phyloP scores from a whole-genome alignment of 176 grass and related monocot genomes.

The Triticum dicoccoides region DNA sequence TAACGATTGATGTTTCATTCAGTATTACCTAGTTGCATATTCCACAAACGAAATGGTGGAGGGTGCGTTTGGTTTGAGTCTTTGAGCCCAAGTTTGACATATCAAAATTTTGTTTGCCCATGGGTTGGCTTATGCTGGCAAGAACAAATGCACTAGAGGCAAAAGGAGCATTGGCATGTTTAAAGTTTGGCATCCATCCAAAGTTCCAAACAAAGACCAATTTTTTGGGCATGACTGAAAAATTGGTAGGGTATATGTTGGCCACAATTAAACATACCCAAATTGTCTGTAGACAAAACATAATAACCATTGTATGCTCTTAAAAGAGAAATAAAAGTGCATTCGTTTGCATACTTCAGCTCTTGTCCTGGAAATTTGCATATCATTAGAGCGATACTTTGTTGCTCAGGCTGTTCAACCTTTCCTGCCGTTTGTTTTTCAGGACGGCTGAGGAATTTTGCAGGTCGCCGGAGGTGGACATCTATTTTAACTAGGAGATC shows the following conservation, averaged over 20 bases:
- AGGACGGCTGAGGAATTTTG: not conserved
- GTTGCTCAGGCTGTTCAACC: not conserved
- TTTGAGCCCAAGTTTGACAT: no score
- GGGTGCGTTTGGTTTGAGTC: not conserved
- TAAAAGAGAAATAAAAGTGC: not conserved
- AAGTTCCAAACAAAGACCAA: no score
- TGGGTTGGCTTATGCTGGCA: no score
- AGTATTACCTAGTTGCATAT: not conserved
- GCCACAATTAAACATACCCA: not conserved
- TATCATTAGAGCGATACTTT: not conserved
- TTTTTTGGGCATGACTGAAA: no score
- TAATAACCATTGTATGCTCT: not conserved
- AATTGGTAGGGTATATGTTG: not conserved
- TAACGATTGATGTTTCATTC: not conserved
- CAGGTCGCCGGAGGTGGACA: not conserved
- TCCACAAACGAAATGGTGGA: not conserved
- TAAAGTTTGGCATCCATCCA: no score
- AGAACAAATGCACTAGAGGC: no score
- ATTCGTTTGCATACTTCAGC: not conserved
- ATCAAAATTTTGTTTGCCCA: no score
- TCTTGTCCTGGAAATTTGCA: not conserved
- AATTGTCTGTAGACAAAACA: not conserved
- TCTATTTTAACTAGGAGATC: constrained; percentile 18
- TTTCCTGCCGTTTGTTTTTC: not conserved
- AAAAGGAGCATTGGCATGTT: no score